A percentile compares a stretch with the other conserved stretches of the same genome.
phyloP scores from a whole-genome alignment of 148 eudicot genomes.

The Rhododendron kiyosumense region DNA sequence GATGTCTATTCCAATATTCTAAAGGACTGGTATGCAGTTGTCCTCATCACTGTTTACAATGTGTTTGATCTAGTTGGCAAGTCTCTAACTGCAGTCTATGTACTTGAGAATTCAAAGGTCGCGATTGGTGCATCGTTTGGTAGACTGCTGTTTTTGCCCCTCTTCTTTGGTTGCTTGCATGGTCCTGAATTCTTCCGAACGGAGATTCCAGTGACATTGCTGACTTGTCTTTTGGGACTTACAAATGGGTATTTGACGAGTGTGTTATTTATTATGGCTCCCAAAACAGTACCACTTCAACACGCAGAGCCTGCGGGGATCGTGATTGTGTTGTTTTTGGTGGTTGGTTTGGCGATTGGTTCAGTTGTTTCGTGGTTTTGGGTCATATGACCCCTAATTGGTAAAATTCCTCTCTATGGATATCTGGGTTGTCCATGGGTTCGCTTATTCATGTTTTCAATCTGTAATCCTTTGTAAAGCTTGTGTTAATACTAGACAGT shows the following conservation, averaged over 20 bases:
- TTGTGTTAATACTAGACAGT: not conserved
- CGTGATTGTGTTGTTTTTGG: conserved; percentile 67
- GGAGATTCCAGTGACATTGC: conserved; percentile 69
- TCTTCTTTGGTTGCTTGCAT: conserved; percentile 72
- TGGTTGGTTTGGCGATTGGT: conserved; percentile 75
- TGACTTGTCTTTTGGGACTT: conserved; percentile 85
- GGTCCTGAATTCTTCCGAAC: conserved; percentile 77
- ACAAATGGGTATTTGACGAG: conserved; percentile 90
- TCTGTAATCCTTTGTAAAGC: not conserved
- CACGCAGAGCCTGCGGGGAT: conserved; percentile 76
- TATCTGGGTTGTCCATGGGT: not conserved
- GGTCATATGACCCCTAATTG: conserved; percentile 49
- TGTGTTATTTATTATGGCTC: conserved; percentile 71
- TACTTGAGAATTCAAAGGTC: conserved; percentile 59
- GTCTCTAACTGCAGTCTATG: conserved; percentile 56
- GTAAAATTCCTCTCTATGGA: not conserved
- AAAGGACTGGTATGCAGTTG: conserved; percentile 84
- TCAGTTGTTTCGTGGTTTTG: conserved; percentile 90
- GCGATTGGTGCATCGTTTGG: conserved; percentile 65
- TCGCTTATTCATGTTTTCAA: not conserved
- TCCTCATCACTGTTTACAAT: conserved; percentile 70
- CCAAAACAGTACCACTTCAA: conserved; percentile 65
- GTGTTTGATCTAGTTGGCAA: conserved; percentile 89
- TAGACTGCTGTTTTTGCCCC: conserved; percentile 69
- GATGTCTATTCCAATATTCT: conserved; percentile 73